phyloP scores from a whole-genome alignment of 2,329 filamentous ascomycete genomes.

The Gnomoniopsis sp. region DNA sequence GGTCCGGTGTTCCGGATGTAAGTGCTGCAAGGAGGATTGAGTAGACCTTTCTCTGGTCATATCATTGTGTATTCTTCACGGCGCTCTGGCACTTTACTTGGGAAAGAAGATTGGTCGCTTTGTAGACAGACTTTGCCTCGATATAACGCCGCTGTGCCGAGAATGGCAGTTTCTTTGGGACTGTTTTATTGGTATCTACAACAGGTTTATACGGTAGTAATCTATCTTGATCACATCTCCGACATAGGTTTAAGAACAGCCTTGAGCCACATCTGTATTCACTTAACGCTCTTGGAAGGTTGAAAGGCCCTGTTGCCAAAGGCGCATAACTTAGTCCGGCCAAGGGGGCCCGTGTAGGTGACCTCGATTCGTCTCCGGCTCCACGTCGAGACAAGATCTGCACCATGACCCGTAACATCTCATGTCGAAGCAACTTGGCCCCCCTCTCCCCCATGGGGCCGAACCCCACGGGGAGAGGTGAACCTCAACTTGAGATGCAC shows the following conservation, averaged over 20 bases:
- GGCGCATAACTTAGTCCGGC: too few species aligned
- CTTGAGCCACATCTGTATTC: neutral
- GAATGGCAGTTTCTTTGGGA: neutral
- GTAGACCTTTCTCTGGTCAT: neutral
- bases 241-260: neutral
- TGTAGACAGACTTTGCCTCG: neutral
- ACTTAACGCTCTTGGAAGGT: neutral
- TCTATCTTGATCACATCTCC: neutral
- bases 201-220: neutral
- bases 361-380: too few species aligned
- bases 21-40: slow-evolving; percentile 17
- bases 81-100: neutral
- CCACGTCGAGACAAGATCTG: too few species aligned
- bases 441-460: too few species aligned
- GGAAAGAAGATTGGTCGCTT: neutral
- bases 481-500: too few species aligned
- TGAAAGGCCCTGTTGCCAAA: too few species aligned
- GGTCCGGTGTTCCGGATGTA: slow-evolving; percentile 25
- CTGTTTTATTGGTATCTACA: neutral
- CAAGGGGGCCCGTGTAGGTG: too few species aligned
- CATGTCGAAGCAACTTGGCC: too few species aligned
- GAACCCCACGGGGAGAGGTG: too few species aligned
- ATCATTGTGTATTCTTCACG: neutral
- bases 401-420: too few species aligned
- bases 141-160: neutral